These are phyloP conservation scores for Harringtonia lauricola DNA, from an alignment of 2,329 filamentous ascomycete species.

Conservation along the genomic window DNA sequence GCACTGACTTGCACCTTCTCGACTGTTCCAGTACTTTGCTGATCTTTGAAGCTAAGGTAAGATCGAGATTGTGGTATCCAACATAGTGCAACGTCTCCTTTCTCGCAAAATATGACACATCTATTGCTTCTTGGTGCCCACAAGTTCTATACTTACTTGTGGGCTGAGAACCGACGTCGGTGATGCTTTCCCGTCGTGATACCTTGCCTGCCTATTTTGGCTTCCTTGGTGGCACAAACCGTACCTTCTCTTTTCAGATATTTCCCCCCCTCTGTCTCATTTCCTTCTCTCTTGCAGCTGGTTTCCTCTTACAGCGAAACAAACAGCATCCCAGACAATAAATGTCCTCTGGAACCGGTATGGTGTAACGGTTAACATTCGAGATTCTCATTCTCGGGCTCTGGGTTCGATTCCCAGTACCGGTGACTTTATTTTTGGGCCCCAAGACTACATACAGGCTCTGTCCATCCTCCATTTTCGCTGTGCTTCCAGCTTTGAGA, in stretches of 20 bases:
- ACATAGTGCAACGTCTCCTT: too few species aligned
- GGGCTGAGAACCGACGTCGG: background rate
- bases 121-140: too few species aligned
- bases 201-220: background rate
- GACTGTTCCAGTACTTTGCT: too few species aligned
- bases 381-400: slow-evolving; percentile 15
- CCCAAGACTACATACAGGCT: too few species aligned
- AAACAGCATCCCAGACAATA: too few species aligned
- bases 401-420: slow-evolving; percentile 16
- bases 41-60: too few species aligned
- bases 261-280: background rate
- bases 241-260: background rate
- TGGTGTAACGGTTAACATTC: slow-evolving; percentile 16
- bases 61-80: too few species aligned
- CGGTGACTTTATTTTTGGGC: slow-evolving; percentile 6
- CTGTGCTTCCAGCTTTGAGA: too few species aligned
- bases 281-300: background rate
- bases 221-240: background rate
- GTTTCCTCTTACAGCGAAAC: background rate
- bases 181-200: background rate
- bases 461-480: background rate
- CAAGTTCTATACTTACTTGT: background rate
- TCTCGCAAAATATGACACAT: too few species aligned
- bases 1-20: too few species aligned
- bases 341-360: slow-evolving; percentile 8